Conservation (phyloP, 306 rosid genomes). For the Fragaria nilgerrensis region DNA sequence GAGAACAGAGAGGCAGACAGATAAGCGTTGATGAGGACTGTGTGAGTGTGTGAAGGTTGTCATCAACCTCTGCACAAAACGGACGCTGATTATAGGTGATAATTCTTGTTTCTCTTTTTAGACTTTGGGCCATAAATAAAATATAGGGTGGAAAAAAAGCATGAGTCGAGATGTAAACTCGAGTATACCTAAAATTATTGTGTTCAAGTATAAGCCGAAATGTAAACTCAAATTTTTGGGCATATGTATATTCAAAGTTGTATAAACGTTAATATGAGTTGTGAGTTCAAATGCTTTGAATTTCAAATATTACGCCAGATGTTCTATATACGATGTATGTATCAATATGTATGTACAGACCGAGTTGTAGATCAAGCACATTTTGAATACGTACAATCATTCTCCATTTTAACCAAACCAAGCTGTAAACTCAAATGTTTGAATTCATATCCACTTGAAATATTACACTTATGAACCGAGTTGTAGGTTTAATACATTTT, state of each 20-base stretch:
- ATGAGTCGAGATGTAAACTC: neutral
- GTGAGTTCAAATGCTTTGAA: neutral
- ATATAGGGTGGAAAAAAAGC: neutral
- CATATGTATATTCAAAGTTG: neutral
- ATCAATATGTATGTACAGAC: too few species aligned
- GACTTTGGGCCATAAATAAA: neutral
- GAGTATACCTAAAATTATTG: neutral
- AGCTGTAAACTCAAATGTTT: neutral
- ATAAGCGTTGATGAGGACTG: conserved; percentile 36
- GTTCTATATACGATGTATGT: too few species aligned
- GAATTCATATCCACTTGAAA: neutral
- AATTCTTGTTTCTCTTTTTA: neutral
- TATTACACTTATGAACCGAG: neutral
- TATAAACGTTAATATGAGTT: neutral
- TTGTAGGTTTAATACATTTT: neutral
- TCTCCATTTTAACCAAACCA: too few species aligned
- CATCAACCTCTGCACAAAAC: neutral
- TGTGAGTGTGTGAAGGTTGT: neutral
- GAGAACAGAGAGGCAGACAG: conserved; percentile 55
- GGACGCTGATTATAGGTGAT: neutral
- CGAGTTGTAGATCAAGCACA: too few species aligned
- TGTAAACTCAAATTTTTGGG: neutral
- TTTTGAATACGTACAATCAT: too few species aligned
- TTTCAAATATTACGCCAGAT: neutral
- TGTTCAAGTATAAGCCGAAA: neutral